A percentile compares a stretch with the other conserved stretches of the same genome.
Evolutionary conservation across 106 monocot species (phyloP).

Genomic region (Ottelia alismoides): DNA sequence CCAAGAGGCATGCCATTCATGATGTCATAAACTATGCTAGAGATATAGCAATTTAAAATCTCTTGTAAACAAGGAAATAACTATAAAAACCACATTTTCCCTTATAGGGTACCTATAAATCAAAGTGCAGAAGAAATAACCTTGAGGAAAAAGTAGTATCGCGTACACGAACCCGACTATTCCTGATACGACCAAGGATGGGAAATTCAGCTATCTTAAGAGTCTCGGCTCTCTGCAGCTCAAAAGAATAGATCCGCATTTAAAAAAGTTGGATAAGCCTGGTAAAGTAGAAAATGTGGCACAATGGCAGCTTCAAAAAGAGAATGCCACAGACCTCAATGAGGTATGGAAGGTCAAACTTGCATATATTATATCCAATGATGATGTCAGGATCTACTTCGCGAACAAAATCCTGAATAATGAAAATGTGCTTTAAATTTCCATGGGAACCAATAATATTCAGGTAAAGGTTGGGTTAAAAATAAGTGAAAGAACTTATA

Average conservation of each 20-base stretch:
- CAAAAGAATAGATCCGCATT: slow-evolving; percentile 1
- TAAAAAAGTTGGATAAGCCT: neutral
- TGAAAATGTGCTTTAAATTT: too few species aligned
- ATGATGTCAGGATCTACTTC: slow-evolving; percentile 95
- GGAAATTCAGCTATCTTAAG: slow-evolving; percentile 94
- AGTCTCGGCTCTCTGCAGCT: slow-evolving; percentile 78
- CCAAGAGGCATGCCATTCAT: too few species aligned
- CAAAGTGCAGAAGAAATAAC: slow-evolving; percentile 26
- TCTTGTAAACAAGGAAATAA: too few species aligned
- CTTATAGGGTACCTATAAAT: too few species aligned
- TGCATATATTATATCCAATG: slow-evolving; percentile 99
- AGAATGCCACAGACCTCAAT: slow-evolving; percentile 49
- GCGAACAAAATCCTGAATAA: slow-evolving; percentile 94
- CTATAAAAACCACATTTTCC: too few species aligned
- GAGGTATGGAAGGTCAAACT: slow-evolving; percentile 97
- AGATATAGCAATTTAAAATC: too few species aligned
- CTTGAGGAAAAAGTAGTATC: slow-evolving; percentile 96
- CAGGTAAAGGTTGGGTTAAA: too few species aligned
- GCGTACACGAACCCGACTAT: slow-evolving; percentile 79
- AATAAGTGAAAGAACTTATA: too few species aligned
- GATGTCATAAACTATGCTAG: too few species aligned
- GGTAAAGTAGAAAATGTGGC: neutral
- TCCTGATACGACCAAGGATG: slow-evolving; percentile 78
- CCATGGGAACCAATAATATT: too few species aligned
- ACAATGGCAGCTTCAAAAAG: slow-evolving; percentile 1